Base-by-base conservation (phyloP, 441 rosid species). In the Hura crepitans region DNA sequence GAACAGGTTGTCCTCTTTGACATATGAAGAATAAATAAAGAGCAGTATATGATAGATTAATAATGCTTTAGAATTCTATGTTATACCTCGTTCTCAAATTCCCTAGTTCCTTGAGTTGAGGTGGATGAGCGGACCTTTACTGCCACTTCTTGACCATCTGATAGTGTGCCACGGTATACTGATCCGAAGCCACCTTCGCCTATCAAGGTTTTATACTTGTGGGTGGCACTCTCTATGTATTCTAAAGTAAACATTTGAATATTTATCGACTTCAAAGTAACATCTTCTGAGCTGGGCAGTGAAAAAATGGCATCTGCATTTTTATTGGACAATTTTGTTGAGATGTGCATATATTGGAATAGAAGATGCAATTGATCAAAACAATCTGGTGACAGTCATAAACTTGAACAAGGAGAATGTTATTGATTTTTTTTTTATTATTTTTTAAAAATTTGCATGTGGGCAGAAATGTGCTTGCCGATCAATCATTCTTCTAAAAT, bases 141-240 rank as follows among this genome's bases (percentile, higher is more conserved):
- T 68, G 92, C 92, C 72, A 87, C 91, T 78, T 89, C 92, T 66
- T 86, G 82, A 64, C 92, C 92, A 74, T 87, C 89, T 69, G 62
- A 67, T 71, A 87, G 80, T 68, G 85, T 87, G 37, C 92, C 92
- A 15, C 73, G 80, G 73, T 85, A 89, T 20, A 89, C 96, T 5
- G 92, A 79, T 72, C 96, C 91, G 55, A 89, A 89, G 30, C 96
- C 89, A 15, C 92, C 92, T 83, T 89, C 96, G 63, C 96, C 92
- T 30, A 87, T 86, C 76, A 86, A 58, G 35, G 84, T 87, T 73
- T 78, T 84, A 74, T 85, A 87, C 70, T 78, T 74, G 55, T 82
- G 77, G 42, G 88, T 89, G 53, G 83, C 83, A 33, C 66, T 81
- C 68, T 85, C 92, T 70, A 89, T 69, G 76, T 64, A 75, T 13